These are phyloP conservation scores for Podila horticola DNA, from an alignment of 192 early-diverging fungal species.

Conservation along the genomic window DNA sequence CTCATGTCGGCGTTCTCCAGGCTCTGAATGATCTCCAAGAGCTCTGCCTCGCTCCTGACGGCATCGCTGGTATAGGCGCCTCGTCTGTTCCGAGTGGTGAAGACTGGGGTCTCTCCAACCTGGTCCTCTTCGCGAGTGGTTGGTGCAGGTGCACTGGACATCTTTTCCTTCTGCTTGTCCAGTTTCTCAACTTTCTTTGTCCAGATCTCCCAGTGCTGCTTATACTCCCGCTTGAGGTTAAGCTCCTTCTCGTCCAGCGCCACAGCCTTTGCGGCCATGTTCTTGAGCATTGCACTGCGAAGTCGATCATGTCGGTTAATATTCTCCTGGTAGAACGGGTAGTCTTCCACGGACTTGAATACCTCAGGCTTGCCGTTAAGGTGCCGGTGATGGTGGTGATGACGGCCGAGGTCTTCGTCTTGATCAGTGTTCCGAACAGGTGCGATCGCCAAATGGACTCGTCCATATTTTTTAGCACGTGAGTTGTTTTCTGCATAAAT, in stretches of 20 bases:
- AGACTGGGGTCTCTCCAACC: constrained; percentile 26
- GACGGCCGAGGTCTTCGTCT: constrained; percentile 12
- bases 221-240: constrained; percentile 56
- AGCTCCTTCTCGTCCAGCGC: constrained; percentile 54
- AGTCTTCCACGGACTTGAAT: constrained; percentile 51
- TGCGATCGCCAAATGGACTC: constrained; percentile 40
- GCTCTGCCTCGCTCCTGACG: constrained; percentile 81
- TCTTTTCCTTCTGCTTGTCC: constrained; percentile 53
- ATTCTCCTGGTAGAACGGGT: constrained; percentile 57
- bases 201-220: constrained; percentile 58
- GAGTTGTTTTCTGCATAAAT: constrained; percentile 51
- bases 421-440: constrained; percentile 9
- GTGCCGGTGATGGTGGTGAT: constrained; percentile 34
- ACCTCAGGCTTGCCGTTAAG: constrained; percentile 41
- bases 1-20: constrained; percentile 76
- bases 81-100: constrained; percentile 41
- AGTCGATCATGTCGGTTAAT: constrained; percentile 42
- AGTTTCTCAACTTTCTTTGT: constrained; percentile 54
- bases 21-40: constrained; percentile 78
- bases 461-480: constrained; percentile 48
- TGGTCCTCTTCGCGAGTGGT: constrained; percentile 37
- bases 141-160: constrained; percentile 17
- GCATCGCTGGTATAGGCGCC: constrained; percentile 72
- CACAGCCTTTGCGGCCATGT: constrained; percentile 25
- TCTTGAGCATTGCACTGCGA: constrained; percentile 24